These are phyloP conservation scores for Paraleonurus japonicus DNA, from an alignment of 257 asterid species.

Conservation along the genomic window DNA sequence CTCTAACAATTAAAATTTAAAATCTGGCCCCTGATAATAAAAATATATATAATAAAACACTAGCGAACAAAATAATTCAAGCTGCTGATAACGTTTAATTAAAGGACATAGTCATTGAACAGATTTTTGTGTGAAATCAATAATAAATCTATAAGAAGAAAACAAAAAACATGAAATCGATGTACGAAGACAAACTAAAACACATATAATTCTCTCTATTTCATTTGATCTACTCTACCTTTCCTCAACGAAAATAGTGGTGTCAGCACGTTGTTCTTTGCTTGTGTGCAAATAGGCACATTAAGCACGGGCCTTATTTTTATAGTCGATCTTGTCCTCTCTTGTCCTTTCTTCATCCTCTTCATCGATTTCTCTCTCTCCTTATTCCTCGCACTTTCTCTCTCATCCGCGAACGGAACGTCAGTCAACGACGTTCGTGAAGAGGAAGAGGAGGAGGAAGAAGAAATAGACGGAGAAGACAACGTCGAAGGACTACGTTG, in stretches of 20 bases:
- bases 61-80: neutral
- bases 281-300: conserved; percentile 65
- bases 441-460: conserved; percentile 45
- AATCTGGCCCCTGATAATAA: too few relatives aligned
- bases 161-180: conserved; percentile 19
- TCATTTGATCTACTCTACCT: conserved; percentile 44
- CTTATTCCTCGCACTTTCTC: conserved; percentile 26
- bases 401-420: conserved; percentile 23
- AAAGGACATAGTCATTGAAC: neutral
- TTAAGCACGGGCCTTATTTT: conserved; percentile 71
- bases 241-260: conserved; percentile 62
- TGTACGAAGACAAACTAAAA: conserved; percentile 6
- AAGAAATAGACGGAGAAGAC: conserved; percentile 50
- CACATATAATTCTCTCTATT: conserved; percentile 15
- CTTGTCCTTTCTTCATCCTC: conserved; percentile 51
- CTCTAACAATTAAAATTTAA: too few relatives aligned
- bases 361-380: conserved; percentile 30
- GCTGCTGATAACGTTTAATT: neutral
- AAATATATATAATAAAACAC: too few relatives aligned
- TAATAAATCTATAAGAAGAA: conserved; percentile 6
- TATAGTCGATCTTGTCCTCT: conserved; percentile 47
- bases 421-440: conserved; percentile 32
- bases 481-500: conserved; percentile 43
- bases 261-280: conserved; percentile 52
- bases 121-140: neutral